A percentile compares a stretch with the other conserved stretches of the same genome.
Conservation (phyloP, 208 protist species). For the Strigomonas oncopelti region DNA sequence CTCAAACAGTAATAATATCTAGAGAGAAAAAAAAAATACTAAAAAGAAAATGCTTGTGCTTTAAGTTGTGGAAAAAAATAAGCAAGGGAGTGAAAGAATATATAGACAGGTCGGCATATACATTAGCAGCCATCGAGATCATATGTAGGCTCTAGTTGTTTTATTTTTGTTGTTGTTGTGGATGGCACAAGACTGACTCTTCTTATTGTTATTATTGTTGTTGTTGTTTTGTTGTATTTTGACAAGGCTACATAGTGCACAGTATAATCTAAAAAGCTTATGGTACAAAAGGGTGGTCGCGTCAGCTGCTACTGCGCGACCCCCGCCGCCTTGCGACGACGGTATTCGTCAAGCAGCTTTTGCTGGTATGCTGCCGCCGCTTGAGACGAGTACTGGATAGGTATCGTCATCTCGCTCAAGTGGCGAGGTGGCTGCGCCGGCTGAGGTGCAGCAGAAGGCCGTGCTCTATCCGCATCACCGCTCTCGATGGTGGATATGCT, state of each 20-base stretch:
- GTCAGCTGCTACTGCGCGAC: conserved; percentile 3
- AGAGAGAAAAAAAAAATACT: background rate
- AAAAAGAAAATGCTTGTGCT: background rate
- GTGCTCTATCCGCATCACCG: background rate
- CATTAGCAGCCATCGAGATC: background rate
- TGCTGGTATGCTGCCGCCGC: conserved; percentile 82
- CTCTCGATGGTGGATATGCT: background rate
- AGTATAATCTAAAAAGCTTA: background rate
- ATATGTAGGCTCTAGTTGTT: background rate
- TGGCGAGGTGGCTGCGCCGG: background rate
- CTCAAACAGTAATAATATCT: background rate
- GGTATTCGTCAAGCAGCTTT: conserved; percentile 72
- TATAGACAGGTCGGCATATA: background rate
- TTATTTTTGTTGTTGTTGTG: no score
- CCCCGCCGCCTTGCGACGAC: conserved; percentile 26
- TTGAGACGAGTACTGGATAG: conserved; percentile 64
- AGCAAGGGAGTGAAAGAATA: conserved; percentile 3
- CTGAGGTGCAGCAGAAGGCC: background rate
- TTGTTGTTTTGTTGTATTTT: conserved; percentile 4
- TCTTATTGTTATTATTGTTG: conserved; percentile 4
- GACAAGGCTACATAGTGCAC: background rate
- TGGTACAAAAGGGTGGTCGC: background rate
- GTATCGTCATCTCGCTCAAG: conserved; percentile 30
- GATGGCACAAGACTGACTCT: background rate
- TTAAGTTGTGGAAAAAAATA: conserved; percentile 2